phyloP scores from a whole-genome alignment of 1,139 yeast species.

The Chernovozyma aurita region DNA sequence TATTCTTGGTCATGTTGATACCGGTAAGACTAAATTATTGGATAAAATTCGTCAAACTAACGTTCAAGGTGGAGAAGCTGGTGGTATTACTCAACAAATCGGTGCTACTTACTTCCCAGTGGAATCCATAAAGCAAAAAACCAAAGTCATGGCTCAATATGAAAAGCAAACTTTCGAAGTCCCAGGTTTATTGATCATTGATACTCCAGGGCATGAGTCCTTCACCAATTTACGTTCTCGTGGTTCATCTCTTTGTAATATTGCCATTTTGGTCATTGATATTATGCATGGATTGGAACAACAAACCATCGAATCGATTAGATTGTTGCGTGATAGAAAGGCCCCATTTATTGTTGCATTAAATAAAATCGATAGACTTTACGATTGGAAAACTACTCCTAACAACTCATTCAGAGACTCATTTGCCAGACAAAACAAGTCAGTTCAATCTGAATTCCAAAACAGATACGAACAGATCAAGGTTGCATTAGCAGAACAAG shows the following conservation, averaged over 20 bases:
- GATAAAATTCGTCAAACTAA: conserved; percentile 98
- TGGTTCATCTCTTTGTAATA: conserved; percentile 98
- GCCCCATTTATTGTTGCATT: conserved; percentile 97
- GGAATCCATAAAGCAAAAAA: conserved; percentile 85
- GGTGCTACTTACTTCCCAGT: conserved; percentile 99
- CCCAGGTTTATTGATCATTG: conserved; percentile 94
- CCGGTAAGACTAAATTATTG: conserved; percentile 95
- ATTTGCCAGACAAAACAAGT: conserved; percentile 68
- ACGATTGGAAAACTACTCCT: conserved; percentile 88
- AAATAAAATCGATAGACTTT: conserved; percentile 94
- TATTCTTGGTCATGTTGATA: conserved; percentile 98
- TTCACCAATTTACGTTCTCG: conserved; percentile 96
- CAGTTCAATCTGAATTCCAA: conserved; percentile 90
- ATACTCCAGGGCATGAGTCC: conserved; percentile 99
- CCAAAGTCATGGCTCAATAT: conserved; percentile 82
- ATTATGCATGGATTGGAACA: conserved; percentile 99
- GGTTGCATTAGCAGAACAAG: conserved; percentile 94
- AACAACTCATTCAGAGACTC: conserved; percentile 96
- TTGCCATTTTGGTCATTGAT: conserved; percentile 96
- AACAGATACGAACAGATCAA: conserved; percentile 82
- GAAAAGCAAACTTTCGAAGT: conserved; percentile 88
- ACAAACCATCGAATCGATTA: conserved; percentile 92
- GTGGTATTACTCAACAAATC: conserved; percentile 99
- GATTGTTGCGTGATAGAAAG: conserved; percentile 89
- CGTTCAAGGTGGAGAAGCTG: conserved; percentile 99